These are phyloP conservation scores for Phaeophleospora eucalypticola DNA, from an alignment of 2,329 filamentous ascomycete species.

Conservation along the genomic window DNA sequence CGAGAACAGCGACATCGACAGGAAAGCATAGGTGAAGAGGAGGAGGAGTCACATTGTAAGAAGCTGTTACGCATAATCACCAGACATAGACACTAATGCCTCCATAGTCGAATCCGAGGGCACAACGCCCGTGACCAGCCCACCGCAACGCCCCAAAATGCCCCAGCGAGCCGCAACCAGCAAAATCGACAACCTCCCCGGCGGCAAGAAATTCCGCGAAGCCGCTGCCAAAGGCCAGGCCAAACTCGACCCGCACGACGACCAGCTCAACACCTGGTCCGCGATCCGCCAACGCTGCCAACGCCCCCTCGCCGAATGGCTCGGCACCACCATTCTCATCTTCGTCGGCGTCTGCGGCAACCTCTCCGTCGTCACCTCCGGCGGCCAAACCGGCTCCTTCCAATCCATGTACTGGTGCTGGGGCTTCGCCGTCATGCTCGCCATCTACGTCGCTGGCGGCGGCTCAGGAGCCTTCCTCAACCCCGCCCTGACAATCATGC, in stretches of 20 bases:
- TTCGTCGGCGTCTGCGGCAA: conserved; percentile 25
- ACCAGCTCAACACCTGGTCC: conserved; percentile 47
- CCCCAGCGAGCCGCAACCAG: too few species aligned
- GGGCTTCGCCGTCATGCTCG: conserved; percentile 54
- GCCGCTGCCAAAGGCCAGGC: conserved; percentile 10
- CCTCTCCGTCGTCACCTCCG: conserved; percentile 40
- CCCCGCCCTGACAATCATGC: conserved; percentile 43
- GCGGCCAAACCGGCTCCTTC: conserved; percentile 17
- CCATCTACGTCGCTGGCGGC: conserved; percentile 40
- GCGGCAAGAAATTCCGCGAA: not conserved
- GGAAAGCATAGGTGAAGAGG: not conserved
- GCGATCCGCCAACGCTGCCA: conserved; percentile 49
- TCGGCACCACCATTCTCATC: conserved; percentile 40
- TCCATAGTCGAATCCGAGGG: conserved; percentile 6
- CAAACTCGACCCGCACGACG: conserved; percentile 7
- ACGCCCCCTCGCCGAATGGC: conserved; percentile 61
- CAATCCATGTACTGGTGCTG: conserved; percentile 38
- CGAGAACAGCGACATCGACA: not conserved
- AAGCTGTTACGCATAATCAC: too few species aligned
- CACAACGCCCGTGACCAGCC: not conserved
- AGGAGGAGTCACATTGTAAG: too few species aligned
- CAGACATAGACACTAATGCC: not conserved
- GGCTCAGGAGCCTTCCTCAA: conserved; percentile 48
- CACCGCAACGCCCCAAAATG: not conserved
- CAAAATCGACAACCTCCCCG: not conserved